These are phyloP conservation scores for Saksenaea oblongispora DNA, from an alignment of 371 early-diverging fungal species.

Conservation along the genomic window DNA sequence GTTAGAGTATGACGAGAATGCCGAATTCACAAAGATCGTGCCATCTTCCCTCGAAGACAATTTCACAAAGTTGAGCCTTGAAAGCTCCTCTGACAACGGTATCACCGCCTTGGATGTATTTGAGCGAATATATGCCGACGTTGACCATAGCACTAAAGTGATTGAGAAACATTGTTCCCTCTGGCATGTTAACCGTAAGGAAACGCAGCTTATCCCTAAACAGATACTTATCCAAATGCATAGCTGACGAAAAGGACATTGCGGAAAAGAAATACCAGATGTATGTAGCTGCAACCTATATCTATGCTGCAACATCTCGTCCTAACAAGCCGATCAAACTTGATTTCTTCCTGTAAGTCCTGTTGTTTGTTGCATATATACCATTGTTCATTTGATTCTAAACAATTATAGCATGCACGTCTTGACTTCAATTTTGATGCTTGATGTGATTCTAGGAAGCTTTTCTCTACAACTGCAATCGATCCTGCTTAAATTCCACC, in stretches of 20 bases:
- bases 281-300: background rate
- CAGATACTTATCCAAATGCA: background rate
- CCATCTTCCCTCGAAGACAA: background rate
- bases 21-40: background rate
- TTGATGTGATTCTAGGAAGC: background rate
- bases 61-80: background rate
- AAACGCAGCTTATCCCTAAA: background rate
- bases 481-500: background rate
- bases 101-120: background rate
- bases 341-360: constrained; percentile 2
- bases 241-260: constrained; percentile 4
- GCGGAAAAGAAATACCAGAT: background rate
- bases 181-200: constrained; percentile 1
- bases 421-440: constrained; percentile 1
- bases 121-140: background rate
- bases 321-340: background rate
- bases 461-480: background rate
- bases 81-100: background rate
- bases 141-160: background rate
- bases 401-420: background rate
- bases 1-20: background rate
- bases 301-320: constrained; percentile 1
- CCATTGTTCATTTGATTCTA: too few relatives aligned
- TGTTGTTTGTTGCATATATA: too few relatives aligned
- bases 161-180: background rate